Percentiles rank a stretch among this genome's conserved stretches.
Evolutionary conservation across 768 basidiomycete genomes (phyloP).

Genomic region (Panellus pusillus): DNA sequence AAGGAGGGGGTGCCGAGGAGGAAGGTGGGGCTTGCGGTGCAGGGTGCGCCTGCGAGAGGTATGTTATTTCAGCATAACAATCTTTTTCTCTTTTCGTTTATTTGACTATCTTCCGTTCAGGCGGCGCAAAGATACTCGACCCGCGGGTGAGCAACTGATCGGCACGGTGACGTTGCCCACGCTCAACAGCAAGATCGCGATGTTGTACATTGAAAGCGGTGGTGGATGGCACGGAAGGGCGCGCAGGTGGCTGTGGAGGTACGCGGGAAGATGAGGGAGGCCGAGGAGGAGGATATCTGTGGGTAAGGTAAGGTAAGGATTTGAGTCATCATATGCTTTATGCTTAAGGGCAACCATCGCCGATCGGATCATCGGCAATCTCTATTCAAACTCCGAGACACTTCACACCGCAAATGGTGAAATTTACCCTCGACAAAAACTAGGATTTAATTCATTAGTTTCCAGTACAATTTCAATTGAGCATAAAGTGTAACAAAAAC

Average conservation of each 20-base stretch:
- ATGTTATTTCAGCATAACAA: no score
- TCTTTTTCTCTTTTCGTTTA: conserved; percentile 4
- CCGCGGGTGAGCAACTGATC: conserved; percentile 53
- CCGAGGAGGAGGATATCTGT: no score
- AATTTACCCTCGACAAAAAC: no score
- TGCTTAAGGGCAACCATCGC: no score
- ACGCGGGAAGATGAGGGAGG: conserved; percentile 75
- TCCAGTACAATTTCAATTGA: no score
- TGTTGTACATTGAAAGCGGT: conserved; percentile 85
- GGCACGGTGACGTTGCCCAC: conserved; percentile 88
- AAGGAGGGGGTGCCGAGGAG: conserved; percentile 76
- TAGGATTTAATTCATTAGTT: no score
- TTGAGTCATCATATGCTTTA: no score
- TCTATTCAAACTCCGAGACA: no score
- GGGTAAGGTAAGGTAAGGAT: no score
- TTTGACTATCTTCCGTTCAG: conserved; percentile 35
- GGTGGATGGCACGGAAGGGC: conserved; percentile 74
- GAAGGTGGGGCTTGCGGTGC: conserved; percentile 80
- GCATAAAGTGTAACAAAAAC: no score
- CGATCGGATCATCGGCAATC: no score
- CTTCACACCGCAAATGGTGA: no score
- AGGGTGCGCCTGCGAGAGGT: conserved; percentile 87
- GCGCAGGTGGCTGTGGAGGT: conserved; percentile 85
- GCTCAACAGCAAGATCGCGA: conserved; percentile 88
- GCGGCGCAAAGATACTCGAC: conserved; percentile 75